Conservation (phyloP, 306 rosid species). For the Mucuna pruriens region DNA sequence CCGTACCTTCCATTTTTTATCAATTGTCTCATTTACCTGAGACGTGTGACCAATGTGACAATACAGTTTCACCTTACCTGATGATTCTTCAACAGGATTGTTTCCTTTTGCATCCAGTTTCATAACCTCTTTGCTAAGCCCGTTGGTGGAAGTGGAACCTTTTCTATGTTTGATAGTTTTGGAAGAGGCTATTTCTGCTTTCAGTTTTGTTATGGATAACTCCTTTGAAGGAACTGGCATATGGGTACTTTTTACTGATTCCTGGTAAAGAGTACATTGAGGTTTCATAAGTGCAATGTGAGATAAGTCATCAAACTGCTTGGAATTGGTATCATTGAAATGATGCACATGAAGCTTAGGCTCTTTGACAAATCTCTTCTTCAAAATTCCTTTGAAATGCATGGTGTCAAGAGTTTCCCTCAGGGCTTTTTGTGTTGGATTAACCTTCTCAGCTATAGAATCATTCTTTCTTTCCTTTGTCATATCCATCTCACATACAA, state of each 20-base stretch:
- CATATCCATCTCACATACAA: not conserved
- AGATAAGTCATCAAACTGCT: slow-evolving; percentile 39
- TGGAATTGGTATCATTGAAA: slow-evolving; percentile 23
- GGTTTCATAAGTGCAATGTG: slow-evolving; percentile 73
- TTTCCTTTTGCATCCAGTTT: slow-evolving; percentile 44
- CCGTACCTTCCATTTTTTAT: slow-evolving; percentile 44
- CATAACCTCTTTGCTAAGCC: slow-evolving; percentile 34
- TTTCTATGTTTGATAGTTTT: slow-evolving; percentile 39
- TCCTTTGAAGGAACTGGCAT: slow-evolving; percentile 35
- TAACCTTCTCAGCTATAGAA: not conserved
- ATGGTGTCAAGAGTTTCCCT: not conserved
- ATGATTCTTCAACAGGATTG: slow-evolving; percentile 41
- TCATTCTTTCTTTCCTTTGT: not conserved
- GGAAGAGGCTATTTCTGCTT: slow-evolving; percentile 43
- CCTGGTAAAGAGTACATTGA: slow-evolving; percentile 1
- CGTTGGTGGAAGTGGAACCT: slow-evolving; percentile 40
- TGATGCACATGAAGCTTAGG: slow-evolving; percentile 36
- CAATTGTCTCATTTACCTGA: slow-evolving; percentile 50
- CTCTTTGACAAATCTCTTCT: slow-evolving; percentile 44
- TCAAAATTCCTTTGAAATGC: slow-evolving; percentile 55
- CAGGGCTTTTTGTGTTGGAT: not conserved
- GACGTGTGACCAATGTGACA: slow-evolving; percentile 41
- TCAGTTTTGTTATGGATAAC: slow-evolving; percentile 44
- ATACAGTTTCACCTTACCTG: slow-evolving; percentile 48
- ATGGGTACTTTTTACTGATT: slow-evolving; percentile 13